These are phyloP conservation scores for Plasmodium gaboni DNA, from an alignment of 169 alveolate species.

Conservation along the genomic window DNA sequence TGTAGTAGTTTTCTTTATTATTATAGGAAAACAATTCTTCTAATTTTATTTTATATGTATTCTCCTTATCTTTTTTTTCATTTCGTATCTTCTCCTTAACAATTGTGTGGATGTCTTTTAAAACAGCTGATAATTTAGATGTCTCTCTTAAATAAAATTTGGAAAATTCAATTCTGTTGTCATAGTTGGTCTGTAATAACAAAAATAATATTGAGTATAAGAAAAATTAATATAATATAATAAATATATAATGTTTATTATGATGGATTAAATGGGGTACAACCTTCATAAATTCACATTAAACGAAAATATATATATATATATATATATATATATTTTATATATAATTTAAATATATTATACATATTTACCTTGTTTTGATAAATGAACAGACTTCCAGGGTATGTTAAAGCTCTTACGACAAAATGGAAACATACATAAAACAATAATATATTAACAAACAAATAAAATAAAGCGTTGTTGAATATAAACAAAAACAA, in stretches of 20 bases:
- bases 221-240: background rate
- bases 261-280: background rate
- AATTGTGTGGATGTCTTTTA: constrained; percentile 24
- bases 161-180: constrained; percentile 42
- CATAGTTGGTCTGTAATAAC: constrained; percentile 50
- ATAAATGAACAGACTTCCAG: constrained; percentile 63
- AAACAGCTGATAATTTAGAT: constrained; percentile 23
- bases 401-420: constrained; percentile 70
- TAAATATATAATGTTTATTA: background rate
- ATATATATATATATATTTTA: background rate
- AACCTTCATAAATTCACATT: background rate
- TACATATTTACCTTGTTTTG: constrained; percentile 33
- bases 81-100: constrained; percentile 18
- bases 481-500: constrained; percentile 61
- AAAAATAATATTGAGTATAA: background rate
- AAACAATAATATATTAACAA: constrained; percentile 44
- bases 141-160: constrained; percentile 64
- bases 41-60: constrained; percentile 36
- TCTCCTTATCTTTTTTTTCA: background rate
- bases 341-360: background rate
- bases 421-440: constrained; percentile 69
- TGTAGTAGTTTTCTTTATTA: constrained; percentile 45
- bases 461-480: constrained; percentile 61
- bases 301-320: background rate
- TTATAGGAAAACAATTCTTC: constrained; percentile 37